phyloP scores from a whole-genome alignment of 208 protist species.

The Leishmania braziliensis region DNA sequence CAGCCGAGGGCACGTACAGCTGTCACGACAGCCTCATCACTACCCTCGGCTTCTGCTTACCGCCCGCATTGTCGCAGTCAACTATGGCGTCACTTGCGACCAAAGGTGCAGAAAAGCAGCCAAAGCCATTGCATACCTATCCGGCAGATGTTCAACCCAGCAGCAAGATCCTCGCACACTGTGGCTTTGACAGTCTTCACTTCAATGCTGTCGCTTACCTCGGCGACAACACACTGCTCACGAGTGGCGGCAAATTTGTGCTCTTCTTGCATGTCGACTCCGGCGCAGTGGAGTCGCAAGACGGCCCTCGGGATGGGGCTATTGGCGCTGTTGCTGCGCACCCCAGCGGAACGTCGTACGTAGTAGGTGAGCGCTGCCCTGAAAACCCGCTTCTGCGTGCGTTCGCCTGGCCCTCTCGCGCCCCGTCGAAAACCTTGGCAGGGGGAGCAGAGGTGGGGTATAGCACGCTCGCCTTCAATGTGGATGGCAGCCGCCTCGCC shows the following conservation, averaged over 20 bases:
- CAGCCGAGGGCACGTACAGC: background rate
- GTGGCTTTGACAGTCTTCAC: conserved; percentile 67
- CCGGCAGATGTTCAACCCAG: conserved; percentile 34
- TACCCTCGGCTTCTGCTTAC: no score
- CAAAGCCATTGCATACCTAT: conserved; percentile 80
- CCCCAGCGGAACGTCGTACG: conserved; percentile 67
- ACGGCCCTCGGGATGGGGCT: conserved; percentile 57
- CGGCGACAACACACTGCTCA: conserved; percentile 57
- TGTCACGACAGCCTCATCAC: background rate
- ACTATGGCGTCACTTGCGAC: background rate
- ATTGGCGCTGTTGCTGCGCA: conserved; percentile 74
- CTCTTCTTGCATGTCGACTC: conserved; percentile 77
- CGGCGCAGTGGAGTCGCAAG: conserved; percentile 51
- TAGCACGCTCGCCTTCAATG: conserved; percentile 87
- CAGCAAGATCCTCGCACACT: conserved; percentile 51
- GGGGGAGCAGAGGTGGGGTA: conserved; percentile 87
- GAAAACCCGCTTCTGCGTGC: conserved; percentile 69
- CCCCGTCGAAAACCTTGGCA: conserved; percentile 61
- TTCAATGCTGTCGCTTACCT: conserved; percentile 73
- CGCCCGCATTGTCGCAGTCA: background rate
- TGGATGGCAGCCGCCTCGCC: conserved; percentile 89
- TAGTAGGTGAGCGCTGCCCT: conserved; percentile 80
- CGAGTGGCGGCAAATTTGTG: conserved; percentile 83
- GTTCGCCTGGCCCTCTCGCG: conserved; percentile 80
- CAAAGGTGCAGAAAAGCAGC: background rate